These are phyloP conservation scores for Antrodiella citrinella DNA, from an alignment of 768 basidiomycete genomes.

Conservation along the genomic window DNA sequence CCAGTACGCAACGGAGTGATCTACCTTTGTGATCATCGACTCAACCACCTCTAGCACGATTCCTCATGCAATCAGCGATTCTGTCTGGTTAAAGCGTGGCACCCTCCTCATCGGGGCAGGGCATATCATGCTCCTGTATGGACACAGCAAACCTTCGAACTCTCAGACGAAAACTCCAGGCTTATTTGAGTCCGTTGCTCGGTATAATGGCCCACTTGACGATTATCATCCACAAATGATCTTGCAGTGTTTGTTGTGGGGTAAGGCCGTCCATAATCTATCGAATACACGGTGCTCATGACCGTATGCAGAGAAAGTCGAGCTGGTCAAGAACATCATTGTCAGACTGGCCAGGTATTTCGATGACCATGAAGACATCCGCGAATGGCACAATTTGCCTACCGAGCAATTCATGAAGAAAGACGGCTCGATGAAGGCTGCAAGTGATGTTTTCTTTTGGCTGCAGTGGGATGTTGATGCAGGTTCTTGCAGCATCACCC, in stretches of 20 bases:
- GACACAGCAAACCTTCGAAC: slow-evolving; percentile 30
- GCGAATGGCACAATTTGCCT: slow-evolving; percentile 42
- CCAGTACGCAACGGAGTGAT: too few relatives aligned
- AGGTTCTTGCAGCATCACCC: neutral
- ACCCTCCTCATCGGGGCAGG: slow-evolving; percentile 76
- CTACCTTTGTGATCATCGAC: too few relatives aligned
- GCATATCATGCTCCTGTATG: slow-evolving; percentile 77
- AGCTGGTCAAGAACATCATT: slow-evolving; percentile 78
- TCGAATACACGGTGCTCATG: neutral
- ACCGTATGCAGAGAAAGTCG: slow-evolving; percentile 57
- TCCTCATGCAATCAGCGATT: slow-evolving; percentile 75
- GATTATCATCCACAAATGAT: slow-evolving; percentile 94
- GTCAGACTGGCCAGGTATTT: slow-evolving; percentile 49
- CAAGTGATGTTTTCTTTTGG: slow-evolving; percentile 1
- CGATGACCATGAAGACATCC: slow-evolving; percentile 22
- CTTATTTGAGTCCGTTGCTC: slow-evolving; percentile 76
- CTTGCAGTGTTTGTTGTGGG: slow-evolving; percentile 87
- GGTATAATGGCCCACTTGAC: slow-evolving; percentile 76
- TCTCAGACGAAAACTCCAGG: slow-evolving; percentile 29
- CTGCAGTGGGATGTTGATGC: neutral
- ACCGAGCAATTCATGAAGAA: slow-evolving; percentile 47
- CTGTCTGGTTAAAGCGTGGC: slow-evolving; percentile 85
- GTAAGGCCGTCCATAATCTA: slow-evolving; percentile 30
- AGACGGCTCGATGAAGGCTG: slow-evolving; percentile 13
- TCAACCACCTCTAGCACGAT: slow-evolving; percentile 66